These are phyloP conservation scores for Aspergillus hortae DNA, from an alignment of 2,329 filamentous ascomycete species.

Conservation along the genomic window DNA sequence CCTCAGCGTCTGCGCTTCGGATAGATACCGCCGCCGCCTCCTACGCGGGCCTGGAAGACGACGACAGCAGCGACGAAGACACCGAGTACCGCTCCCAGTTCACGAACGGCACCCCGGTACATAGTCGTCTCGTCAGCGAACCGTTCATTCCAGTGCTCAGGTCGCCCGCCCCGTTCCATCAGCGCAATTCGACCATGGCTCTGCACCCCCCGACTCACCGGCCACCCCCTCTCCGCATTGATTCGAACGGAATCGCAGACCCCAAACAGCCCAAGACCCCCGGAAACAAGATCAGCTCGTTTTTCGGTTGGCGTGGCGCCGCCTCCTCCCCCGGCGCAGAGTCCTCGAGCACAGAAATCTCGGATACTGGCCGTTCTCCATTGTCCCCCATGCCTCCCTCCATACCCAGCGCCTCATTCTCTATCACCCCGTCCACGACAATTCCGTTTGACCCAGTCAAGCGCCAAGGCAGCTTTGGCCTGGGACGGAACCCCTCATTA, in stretches of 20 bases:
- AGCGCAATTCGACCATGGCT: slow-evolving; percentile 42
- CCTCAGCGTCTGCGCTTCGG: slow-evolving; percentile 29
- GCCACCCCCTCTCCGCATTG: slow-evolving; percentile 43
- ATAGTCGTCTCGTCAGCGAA: slow-evolving; percentile 42
- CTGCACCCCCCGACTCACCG: slow-evolving; percentile 39
- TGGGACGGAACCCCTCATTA: slow-evolving; percentile 39
- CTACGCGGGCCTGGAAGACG: slow-evolving; percentile 19
- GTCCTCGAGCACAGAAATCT: slow-evolving; percentile 61
- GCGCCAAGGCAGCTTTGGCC: slow-evolving; percentile 32
- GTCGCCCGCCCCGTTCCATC: slow-evolving; percentile 60
- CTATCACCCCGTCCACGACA: slow-evolving; percentile 40
- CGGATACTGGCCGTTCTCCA: slow-evolving; percentile 57
- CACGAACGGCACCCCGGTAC: slow-evolving; percentile 36
- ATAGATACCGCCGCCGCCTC: slow-evolving; percentile 29
- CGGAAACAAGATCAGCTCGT: slow-evolving; percentile 58
- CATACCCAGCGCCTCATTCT: slow-evolving; percentile 28
- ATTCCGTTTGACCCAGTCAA: slow-evolving; percentile 49
- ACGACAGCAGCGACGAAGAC: slow-evolving; percentile 26
- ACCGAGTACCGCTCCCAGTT: slow-evolving; percentile 24
- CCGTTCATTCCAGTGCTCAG: slow-evolving; percentile 58
- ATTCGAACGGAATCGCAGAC: slow-evolving; percentile 34
- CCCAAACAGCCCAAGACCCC: slow-evolving; percentile 49
- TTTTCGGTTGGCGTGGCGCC: slow-evolving; percentile 64
- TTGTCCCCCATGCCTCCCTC: slow-evolving; percentile 50
- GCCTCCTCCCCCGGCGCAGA: slow-evolving; percentile 53